A percentile compares a stretch with the other conserved stretches of the same genome.
Evolutionary conservation across 192 early-diverging fungal species (phyloP).

Genomic region (Backusella sp.): DNA sequence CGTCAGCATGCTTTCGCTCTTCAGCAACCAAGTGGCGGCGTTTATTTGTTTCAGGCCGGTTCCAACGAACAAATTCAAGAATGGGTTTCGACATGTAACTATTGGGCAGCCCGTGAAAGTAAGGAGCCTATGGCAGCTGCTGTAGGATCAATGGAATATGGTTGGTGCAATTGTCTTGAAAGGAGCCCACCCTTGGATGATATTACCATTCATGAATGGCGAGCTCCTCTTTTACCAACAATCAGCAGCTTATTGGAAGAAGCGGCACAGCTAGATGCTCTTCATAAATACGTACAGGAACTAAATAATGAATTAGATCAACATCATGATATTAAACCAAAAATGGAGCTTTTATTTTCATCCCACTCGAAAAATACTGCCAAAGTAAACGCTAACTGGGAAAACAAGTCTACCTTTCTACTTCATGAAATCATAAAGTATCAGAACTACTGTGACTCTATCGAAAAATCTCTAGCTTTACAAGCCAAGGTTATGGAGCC

Average conservation of each 20-base stretch:
- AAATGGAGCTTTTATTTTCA: constrained; percentile 32
- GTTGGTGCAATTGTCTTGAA: constrained; percentile 70
- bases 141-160: constrained; percentile 89
- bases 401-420: constrained; percentile 72
- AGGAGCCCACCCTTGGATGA: neutral
- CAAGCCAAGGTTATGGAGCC: constrained; percentile 7
- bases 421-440: constrained; percentile 84
- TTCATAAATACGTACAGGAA: constrained; percentile 61
- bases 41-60: constrained; percentile 84
- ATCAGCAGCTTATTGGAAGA: constrained; percentile 39
- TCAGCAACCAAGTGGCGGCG: constrained; percentile 73
- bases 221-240: constrained; percentile 43
- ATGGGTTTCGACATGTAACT: constrained; percentile 93
- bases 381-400: constrained; percentile 77
- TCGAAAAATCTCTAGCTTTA: constrained; percentile 51
- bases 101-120: constrained; percentile 91
- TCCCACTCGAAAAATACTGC: neutral
- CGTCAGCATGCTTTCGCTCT: constrained; percentile 86
- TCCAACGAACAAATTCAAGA: constrained; percentile 67
- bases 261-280: constrained; percentile 52
- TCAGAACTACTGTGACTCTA: constrained; percentile 75
- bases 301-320: constrained; percentile 66
- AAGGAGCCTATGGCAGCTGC: constrained; percentile 89
- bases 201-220: constrained; percentile 47
- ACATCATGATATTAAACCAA: constrained; percentile 58